A percentile compares a stretch with the other conserved stretches of the same genome.
Conservation (phyloP, 306 rosid species). For the Cicer bijugum region DNA sequence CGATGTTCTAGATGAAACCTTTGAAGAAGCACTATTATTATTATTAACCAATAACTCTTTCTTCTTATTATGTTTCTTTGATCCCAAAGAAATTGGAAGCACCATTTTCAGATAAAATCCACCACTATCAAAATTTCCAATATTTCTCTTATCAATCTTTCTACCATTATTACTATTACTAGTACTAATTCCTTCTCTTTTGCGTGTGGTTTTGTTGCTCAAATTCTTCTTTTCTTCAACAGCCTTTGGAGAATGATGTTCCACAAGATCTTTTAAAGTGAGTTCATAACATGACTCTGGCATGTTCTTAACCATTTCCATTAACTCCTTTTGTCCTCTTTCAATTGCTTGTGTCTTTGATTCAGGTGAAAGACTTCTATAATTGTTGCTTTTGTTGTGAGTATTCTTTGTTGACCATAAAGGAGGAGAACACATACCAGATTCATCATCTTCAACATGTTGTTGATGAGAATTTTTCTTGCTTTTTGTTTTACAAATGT, state of each 20-base stretch:
- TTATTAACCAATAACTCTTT: slow-evolving; percentile 45
- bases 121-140: slow-evolving; percentile 55
- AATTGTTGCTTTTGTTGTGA: slow-evolving; percentile 37
- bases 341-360: slow-evolving; percentile 73
- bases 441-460: slow-evolving; percentile 30
- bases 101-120: slow-evolving; percentile 80
- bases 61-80: slow-evolving; percentile 46
- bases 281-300: slow-evolving; percentile 88
- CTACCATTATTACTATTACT: slow-evolving; percentile 40
- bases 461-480: slow-evolving; percentile 25
- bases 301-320: slow-evolving; percentile 89
- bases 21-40: slow-evolving; percentile 42
- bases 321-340: slow-evolving; percentile 81
- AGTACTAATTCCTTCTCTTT: slow-evolving; percentile 37
- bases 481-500: neutral
- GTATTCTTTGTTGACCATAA: slow-evolving; percentile 62
- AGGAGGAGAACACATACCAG: slow-evolving; percentile 69
- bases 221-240: slow-evolving; percentile 33
- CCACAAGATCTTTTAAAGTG: slow-evolving; percentile 80
- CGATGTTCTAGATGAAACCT: slow-evolving; percentile 62
- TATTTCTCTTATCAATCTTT: slow-evolving; percentile 49
- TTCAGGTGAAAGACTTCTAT: slow-evolving; percentile 63
- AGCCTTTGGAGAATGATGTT: neutral
- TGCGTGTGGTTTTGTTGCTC: slow-evolving; percentile 32
- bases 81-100: slow-evolving; percentile 62